Evolutionary conservation across 106 monocot species (phyloP), one percentile per base, ranked within the genome.

Genomic region (Dioscorea zingiberensis): DNA sequence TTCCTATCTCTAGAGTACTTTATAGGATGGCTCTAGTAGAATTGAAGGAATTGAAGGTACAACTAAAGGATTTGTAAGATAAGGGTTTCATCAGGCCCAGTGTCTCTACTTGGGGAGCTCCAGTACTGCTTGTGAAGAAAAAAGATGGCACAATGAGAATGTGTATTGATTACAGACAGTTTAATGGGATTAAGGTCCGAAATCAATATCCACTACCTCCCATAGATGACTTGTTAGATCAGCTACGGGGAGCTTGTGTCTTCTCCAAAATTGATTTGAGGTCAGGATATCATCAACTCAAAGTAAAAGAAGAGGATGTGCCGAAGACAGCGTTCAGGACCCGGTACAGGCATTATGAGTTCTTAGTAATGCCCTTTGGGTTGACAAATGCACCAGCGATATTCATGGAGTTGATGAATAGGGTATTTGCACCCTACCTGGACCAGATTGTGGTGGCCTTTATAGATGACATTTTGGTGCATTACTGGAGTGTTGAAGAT

Each of bases 391-490:
- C n/a, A n/a, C n/a, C n/a, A n/a, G n/a, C n/a, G n/a, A n/a, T n/a
- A n/a, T n/a, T n/a, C n/a, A n/a, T n/a, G n/a, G n/a, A n/a, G n/a
- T n/a, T n/a, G n/a, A n/a, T n/a, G n/a, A n/a, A n/a, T n/a, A n/a
- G n/a, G n/a, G n/a, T n/a, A n/a, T n/a, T n/a, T n/a, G n/a, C n/a
- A n/a, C n/a, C n/a, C n/a, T n/a, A n/a, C n/a, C n/a, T n/a, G 21
- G 13, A 63, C 23, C 15, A 21, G 1, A 45, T 63, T 47, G 63
- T 63, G 44, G 19, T 63, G 19, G 38, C 46, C 1, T 63, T 63
- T 46, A 63, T 63, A 2, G 63, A 63, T 63, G 63, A 63, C 23
- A 47, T 63, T 9, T 46, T 44, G 44, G 22, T 63, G 13, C 46
- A 63, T 22, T 63, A 6, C 8, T 7, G 24, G 4, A 24, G 10